Evolutionary conservation across 768 basidiomycete genomes (phyloP), one percentile per base, ranked within the genome.

Genomic region (Lactarius sp.): DNA sequence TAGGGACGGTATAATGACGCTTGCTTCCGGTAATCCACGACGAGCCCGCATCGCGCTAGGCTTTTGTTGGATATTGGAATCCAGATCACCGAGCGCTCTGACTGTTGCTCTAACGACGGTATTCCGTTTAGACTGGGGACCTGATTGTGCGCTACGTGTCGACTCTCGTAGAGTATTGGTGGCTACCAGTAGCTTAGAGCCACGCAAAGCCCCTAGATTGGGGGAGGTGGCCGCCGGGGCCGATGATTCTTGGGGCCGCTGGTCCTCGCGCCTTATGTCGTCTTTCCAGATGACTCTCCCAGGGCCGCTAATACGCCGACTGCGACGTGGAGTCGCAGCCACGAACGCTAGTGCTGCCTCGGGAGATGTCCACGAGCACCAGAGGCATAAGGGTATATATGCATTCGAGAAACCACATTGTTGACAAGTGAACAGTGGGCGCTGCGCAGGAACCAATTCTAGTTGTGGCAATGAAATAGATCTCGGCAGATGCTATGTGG

Each of bases 281-380:
- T 36, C 7, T 53, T 41, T 57, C 54, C 44, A n/a, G 18, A 34
- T 20, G 3, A 46, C 34, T 31, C n/a, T 47, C 1, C 60, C 16
- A 8, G 65, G 65, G 10, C 56, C 56, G 42, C 61, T 66, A 37
- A 63, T 51, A 42, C 56, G 37, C 27, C 66, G 59, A 7, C 57
- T 37, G 6, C 60, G 58, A 33, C 52, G 56, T 37, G 56, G 42
- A 31, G 52, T 42, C 37, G 56, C 47, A 13, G 52, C 56, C 41
- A 62, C 49, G 52, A 68, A 68, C 20, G 59, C 57, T 2, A 49
- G 22, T 34, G 60, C 34, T 9, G 59, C 53, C 27, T 61, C 64
- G 5, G 57, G 49, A 49, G 65, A 66, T 42, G 65, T 56, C 66
- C 66, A 68, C 12, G 60, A 50, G 44, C 66, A 68, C 66, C 66